phyloP scores from a whole-genome alignment of 805 yeast genomes.

The Candida boidinii region DNA sequence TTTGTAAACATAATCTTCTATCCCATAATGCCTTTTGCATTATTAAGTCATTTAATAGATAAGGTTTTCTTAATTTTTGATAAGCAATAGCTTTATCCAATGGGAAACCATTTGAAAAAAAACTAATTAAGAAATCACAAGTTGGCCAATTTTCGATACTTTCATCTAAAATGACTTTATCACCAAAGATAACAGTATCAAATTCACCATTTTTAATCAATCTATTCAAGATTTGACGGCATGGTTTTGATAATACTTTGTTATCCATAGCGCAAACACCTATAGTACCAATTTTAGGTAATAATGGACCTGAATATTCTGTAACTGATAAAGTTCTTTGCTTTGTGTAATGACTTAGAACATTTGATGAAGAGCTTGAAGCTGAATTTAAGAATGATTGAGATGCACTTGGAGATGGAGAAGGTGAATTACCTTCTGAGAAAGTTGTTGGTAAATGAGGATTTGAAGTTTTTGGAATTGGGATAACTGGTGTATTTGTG shows the following conservation, averaged over 20 bases:
- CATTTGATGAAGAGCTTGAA: neutral
- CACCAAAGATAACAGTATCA: slow-evolving; percentile 95
- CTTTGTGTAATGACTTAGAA: slow-evolving; percentile 7
- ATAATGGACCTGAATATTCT: slow-evolving; percentile 36
- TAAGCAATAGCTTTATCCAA: slow-evolving; percentile 90
- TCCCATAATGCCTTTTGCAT: slow-evolving; percentile 98
- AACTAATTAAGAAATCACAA: slow-evolving; percentile 88
- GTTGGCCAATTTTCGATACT: slow-evolving; percentile 96
- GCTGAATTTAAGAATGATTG: neutral
- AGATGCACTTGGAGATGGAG: no score
- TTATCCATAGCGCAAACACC: slow-evolving; percentile 99
- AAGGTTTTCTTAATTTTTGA: slow-evolving; percentile 85
- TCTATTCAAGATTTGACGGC: slow-evolving; percentile 81
- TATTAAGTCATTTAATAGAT: slow-evolving; percentile 75
- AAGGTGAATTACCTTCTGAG: neutral
- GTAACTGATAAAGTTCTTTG: slow-evolving; percentile 25
- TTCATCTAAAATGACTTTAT: slow-evolving; percentile 92
- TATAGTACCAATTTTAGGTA: slow-evolving; percentile 79
- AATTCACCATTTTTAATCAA: slow-evolving; percentile 90
- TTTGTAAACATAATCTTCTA: slow-evolving; percentile 74
- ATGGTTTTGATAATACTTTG: slow-evolving; percentile 92
- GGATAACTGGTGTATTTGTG: neutral
- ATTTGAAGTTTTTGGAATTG: neutral
- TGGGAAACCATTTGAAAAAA: slow-evolving; percentile 95
- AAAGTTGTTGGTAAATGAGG: neutral